Base-by-base conservation (phyloP, 306 rosid genomes). In the Casuarina cunninghamiana region DNA sequence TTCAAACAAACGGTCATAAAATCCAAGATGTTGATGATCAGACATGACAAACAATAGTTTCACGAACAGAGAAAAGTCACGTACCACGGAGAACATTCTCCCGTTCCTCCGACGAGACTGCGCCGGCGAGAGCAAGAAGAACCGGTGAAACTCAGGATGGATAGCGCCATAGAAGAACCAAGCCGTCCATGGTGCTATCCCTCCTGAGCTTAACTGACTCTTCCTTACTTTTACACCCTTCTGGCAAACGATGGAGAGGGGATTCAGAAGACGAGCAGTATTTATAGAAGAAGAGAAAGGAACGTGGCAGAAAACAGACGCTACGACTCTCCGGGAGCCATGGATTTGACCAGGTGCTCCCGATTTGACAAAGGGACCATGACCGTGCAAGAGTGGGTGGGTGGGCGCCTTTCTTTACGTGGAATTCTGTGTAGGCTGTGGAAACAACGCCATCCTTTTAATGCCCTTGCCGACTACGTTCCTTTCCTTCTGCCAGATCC, bases 161-260 rank as follows among this genome's bases (percentile, higher is more conserved):
- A 91, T 90, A 91, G 94, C 97, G 94, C 90, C 4, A 84, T 2
- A 75, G 74, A 70, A 44, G 54, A 75, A 54, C 15, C 53, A 77
- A 48, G 53, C 41, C 72, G 54, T 77, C 87, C 65, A 76, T 72
- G 94, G 94, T 93, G 97, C 97, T 91, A 91, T 91, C 97, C 97
- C 97, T 91, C 97, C 97, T 90, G 97, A 91, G 97, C 97, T 91
- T 91, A 39, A 90, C 88, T 81, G 97, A 87, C 81, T 78, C 87
- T 81, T 80, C 85, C 79, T 2, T 77, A 63, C 84, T 76, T 19
- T 12, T 35, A 15, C 2, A 3, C 39, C 26, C 46, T 51, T 46
- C 17, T 21, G 9, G 3, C 2, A 16, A n/a, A 26, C 3, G 60
- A 32, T 53, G 66, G 66, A 26, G 66, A 42, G n/a, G 16, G 49